phyloP scores from a whole-genome alignment of 345 rosid genomes.

The Aurinia saxatilis region DNA sequence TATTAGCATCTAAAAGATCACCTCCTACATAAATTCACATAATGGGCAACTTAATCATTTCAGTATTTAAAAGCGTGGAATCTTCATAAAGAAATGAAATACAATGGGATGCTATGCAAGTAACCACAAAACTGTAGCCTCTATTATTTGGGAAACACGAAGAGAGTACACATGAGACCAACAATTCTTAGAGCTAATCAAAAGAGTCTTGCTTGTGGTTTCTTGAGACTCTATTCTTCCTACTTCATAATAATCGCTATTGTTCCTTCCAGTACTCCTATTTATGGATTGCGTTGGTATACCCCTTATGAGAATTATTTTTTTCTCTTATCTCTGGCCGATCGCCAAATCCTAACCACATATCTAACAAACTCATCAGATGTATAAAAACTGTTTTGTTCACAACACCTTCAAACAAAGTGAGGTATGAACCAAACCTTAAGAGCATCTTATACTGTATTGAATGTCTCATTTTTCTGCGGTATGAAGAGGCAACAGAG shows the following conservation, averaged over 20 bases:
- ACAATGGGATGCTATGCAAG: neutral
- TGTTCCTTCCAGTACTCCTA: slow-evolving; percentile 33
- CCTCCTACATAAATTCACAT: slow-evolving; percentile 24
- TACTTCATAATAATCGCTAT: slow-evolving; percentile 28
- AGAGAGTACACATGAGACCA: neutral
- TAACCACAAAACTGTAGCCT: neutral
- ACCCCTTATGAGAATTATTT: slow-evolving; percentile 31
- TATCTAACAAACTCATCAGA: neutral
- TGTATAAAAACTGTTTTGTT: too few species aligned
- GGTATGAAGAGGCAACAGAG: neutral
- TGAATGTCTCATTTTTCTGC: neutral
- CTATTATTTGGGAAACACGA: neutral
- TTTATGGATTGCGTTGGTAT: slow-evolving; percentile 27
- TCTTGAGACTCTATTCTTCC: slow-evolving; percentile 10
- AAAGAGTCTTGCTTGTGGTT: slow-evolving; percentile 41
- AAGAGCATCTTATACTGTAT: too few species aligned
- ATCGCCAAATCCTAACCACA: neutral
- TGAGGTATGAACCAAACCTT: neutral
- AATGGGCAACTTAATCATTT: neutral
- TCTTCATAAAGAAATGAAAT: neutral
- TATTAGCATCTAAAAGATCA: slow-evolving; percentile 26
- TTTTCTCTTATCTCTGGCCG: slow-evolving; percentile 37
- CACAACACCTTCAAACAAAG: too few species aligned
- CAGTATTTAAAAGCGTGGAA: slow-evolving; percentile 9
- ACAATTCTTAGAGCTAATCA: slow-evolving; percentile 10